Base-by-base conservation (phyloP, 192 early-diverging fungal species). In the Entophlyctis luteolus region DNA sequence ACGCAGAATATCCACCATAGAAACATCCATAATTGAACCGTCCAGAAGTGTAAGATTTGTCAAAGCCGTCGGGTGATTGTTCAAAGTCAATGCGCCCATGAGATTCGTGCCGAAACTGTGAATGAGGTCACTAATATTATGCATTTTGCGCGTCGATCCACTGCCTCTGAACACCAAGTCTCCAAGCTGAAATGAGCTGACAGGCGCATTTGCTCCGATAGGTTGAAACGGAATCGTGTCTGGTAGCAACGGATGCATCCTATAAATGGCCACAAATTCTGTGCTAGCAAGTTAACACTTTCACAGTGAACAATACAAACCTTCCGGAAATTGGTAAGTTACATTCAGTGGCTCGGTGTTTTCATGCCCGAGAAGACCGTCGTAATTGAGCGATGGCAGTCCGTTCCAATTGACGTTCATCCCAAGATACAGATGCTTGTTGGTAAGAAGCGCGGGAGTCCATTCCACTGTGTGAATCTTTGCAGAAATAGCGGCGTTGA, bases 381-480 rank as follows among this genome's bases (percentile, higher is more conserved):
- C 47, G 28, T 39, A 62, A 4, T 29, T 20, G 23, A 34, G 28
- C 25, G 54, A 48, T 8, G 60, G 23, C 12, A 56, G 10, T 29
- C 73, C 73, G n/a, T 59, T 47, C 70, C 68, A 75, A 55, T 73
- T 75, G 28, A 48, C 34, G 27, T 68, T 28, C 74, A 73, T 72
- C 1, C 48, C 74, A 5, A 63, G 16, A 10, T 49, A 34, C 56
- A 72, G 39, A 10, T 46, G 33, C 16, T 75, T 48, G 62, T 74
- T 75, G 35, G 55, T 46, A 16, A 75, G 46, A 18, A 75, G 53
- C 3, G 62, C 74, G 8, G 74, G 70, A 0, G 74, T 75, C 74
- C 74, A 75, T 49, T 75, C 74, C n/a, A 73, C 37, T 16, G 70
- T 73, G 52, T 75, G 74, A 23, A 75, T 73, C 33, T 75, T 75